A percentile compares a stretch with the other conserved stretches of the same genome.
Conservation (phyloP, 2,329 filamentous ascomycete genomes). For the Penicillium sp. region DNA sequence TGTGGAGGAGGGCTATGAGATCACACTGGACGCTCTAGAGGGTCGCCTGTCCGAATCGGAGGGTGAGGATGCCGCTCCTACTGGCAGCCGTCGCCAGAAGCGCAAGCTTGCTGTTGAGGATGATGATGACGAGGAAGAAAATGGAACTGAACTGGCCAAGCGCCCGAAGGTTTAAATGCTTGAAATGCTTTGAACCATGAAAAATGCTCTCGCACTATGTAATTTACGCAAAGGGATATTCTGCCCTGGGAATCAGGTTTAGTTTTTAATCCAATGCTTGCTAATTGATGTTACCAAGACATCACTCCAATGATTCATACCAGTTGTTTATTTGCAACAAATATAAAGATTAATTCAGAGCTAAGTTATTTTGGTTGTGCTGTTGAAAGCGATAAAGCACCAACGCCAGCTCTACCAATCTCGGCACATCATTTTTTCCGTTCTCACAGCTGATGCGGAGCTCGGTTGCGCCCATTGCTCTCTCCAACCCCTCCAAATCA, state of each 20-base stretch:
- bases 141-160: slow-evolving; percentile 28
- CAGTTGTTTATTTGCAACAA: not conserved
- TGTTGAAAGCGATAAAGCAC: not conserved
- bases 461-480: slow-evolving; percentile 17
- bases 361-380: not conserved
- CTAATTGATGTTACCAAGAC: not conserved
- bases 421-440: slow-evolving; percentile 27
- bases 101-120: slow-evolving; percentile 26
- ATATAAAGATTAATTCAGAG: not conserved
- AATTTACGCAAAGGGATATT: slow-evolving; percentile 9
- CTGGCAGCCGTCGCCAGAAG: slow-evolving; percentile 18
- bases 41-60: slow-evolving; percentile 19
- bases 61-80: slow-evolving; percentile 7
- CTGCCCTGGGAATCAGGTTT: not conserved
- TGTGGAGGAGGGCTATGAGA: slow-evolving; percentile 60
- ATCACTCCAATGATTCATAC: not conserved
- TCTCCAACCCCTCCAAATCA: slow-evolving; percentile 10
- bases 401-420: not conserved
- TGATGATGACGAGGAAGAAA: slow-evolving; percentile 28
- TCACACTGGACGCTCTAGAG: slow-evolving; percentile 46
- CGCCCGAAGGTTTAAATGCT: slow-evolving; percentile 26
- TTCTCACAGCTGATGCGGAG: slow-evolving; percentile 22
- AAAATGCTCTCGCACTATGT: slow-evolving; percentile 8
- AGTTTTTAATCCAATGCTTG: not conserved
- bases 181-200: not conserved